Evolutionary conservation across 2,329 filamentous ascomycete genomes (phyloP).

Genomic region (Periconia digitata): DNA sequence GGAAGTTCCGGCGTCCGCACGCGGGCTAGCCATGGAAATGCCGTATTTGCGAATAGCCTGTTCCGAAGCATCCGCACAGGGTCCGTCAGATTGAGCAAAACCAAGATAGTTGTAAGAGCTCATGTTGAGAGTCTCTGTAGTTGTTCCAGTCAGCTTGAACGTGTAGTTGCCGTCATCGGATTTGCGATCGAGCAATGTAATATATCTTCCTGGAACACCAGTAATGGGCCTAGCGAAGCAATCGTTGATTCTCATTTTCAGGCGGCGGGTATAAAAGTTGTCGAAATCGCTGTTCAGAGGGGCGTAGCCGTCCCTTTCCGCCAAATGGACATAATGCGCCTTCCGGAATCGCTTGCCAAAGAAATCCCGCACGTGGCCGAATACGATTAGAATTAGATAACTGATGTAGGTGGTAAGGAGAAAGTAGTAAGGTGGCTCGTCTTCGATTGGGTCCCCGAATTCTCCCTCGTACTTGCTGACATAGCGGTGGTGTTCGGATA

Average conservation of each 20-base stretch:
- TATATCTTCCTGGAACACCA: slow-evolving; percentile 90
- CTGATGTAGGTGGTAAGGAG: slow-evolving; percentile 97
- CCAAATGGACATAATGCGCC: slow-evolving; percentile 82
- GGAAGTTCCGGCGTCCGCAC: slow-evolving; percentile 80
- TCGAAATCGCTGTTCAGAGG: slow-evolving; percentile 98
- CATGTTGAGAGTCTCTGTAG: slow-evolving; percentile 95
- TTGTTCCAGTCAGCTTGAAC: slow-evolving; percentile 86
- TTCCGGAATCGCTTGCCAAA: slow-evolving; percentile 95
- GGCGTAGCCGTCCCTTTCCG: slow-evolving; percentile 84
- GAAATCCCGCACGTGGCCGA: slow-evolving; percentile 94
- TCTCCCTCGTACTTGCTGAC: slow-evolving; percentile 84
- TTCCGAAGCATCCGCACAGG: slow-evolving; percentile 92
- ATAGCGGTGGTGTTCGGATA: slow-evolving; percentile 80
- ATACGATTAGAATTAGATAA: slow-evolving; percentile 92
- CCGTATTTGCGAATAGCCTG: slow-evolving; percentile 83
- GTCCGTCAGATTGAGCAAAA: slow-evolving; percentile 95
- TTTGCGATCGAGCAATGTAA: slow-evolving; percentile 87
- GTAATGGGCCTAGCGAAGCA: slow-evolving; percentile 92
- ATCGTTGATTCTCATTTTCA: slow-evolving; percentile 95
- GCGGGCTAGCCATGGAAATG: slow-evolving; percentile 77
- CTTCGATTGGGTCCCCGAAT: slow-evolving; percentile 81
- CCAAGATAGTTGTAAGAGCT: slow-evolving; percentile 99
- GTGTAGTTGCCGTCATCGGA: slow-evolving; percentile 90
- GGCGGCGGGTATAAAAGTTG: slow-evolving; percentile 91
- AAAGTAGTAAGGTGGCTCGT: slow-evolving; percentile 96